A percentile compares a stretch with the other conserved stretches of the same genome.
These are phyloP conservation scores for Pseudocercospora musae DNA, from an alignment of 2,329 filamentous ascomycete species.

Conservation along the genomic window DNA sequence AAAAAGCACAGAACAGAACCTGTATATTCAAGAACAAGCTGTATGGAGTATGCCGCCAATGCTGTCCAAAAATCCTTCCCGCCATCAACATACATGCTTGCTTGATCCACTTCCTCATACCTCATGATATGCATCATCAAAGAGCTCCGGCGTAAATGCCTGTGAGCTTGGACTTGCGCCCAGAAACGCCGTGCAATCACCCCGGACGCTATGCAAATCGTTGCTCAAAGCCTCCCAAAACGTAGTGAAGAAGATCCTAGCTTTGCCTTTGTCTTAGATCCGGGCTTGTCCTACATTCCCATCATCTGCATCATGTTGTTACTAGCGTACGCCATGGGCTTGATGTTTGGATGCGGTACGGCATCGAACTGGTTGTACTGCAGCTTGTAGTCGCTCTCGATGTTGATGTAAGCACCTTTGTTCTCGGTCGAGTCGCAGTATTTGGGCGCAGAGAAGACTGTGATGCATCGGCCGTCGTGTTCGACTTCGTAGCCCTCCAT, in stretches of 20 bases:
- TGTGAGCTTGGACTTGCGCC: neutral
- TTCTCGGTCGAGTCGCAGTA: constrained; percentile 99
- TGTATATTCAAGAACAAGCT: neutral
- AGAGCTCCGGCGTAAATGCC: constrained; percentile 1
- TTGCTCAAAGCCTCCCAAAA: neutral
- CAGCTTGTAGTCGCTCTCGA: constrained; percentile 86
- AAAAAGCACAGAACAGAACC: neutral
- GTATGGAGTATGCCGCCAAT: neutral
- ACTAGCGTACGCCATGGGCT: constrained; percentile 88
- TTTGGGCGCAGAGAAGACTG: constrained; percentile 94
- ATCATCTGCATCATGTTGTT: constrained; percentile 76
- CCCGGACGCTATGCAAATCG: constrained; percentile 4
- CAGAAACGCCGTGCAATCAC: constrained; percentile 1
- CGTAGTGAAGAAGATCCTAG: neutral
- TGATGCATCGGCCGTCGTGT: constrained; percentile 93
- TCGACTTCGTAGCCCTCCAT: constrained; percentile 99
- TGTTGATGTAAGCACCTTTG: constrained; percentile 97
- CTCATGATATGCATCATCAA: neutral
- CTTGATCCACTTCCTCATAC: neutral
- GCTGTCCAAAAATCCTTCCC: neutral
- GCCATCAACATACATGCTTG: neutral
- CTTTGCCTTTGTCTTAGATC: neutral
- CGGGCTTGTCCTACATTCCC: constrained; percentile 33
- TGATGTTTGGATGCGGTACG: constrained; percentile 91
- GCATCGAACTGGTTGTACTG: constrained; percentile 92